Evolutionary conservation across 179 eudicot genomes (phyloP).

Genomic region (Silene vulgaris): DNA sequence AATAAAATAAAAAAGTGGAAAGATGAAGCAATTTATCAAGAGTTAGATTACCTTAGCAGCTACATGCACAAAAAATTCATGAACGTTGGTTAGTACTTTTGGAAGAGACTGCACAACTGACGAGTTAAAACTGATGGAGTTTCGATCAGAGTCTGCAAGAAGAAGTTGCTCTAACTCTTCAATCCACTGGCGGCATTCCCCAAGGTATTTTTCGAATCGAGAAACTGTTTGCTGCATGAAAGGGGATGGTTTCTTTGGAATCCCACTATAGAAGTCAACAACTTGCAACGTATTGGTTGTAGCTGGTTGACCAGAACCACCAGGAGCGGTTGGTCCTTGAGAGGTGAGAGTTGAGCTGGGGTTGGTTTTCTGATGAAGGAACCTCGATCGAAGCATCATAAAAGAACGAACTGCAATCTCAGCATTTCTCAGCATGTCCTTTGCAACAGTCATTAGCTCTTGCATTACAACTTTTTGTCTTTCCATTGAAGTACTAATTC

Average conservation of each 20-base stretch:
- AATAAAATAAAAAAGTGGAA: background rate
- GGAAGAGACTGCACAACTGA: constrained; percentile 87
- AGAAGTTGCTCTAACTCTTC: constrained; percentile 91
- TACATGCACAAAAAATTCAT: constrained; percentile 91
- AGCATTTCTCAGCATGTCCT: constrained; percentile 79
- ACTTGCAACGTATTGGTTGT: constrained; percentile 47
- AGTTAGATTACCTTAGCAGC: constrained; percentile 71
- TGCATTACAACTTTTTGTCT: constrained; percentile 70
- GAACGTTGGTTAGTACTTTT: constrained; percentile 80
- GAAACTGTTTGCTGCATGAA: constrained; percentile 74
- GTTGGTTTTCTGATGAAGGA: constrained; percentile 58
- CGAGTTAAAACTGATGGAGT: constrained; percentile 41
- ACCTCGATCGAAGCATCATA: constrained; percentile 85
- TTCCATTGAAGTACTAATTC: constrained; percentile 75
- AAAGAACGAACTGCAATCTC: constrained; percentile 86
- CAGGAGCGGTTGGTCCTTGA: constrained; percentile 40
- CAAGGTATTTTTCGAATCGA: constrained; percentile 77
- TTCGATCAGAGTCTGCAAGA: constrained; percentile 58
- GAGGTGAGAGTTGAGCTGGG: constrained; percentile 44
- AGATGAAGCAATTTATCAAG: background rate
- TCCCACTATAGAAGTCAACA: constrained; percentile 73
- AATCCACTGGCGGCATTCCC: constrained; percentile 82
- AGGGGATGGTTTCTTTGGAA: constrained; percentile 85
- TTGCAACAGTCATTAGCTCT: constrained; percentile 63
- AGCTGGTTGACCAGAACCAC: constrained; percentile 38